Base-by-base conservation (phyloP, 1,284 basidiomycete species). In the Ustilago cynodontis region DNA sequence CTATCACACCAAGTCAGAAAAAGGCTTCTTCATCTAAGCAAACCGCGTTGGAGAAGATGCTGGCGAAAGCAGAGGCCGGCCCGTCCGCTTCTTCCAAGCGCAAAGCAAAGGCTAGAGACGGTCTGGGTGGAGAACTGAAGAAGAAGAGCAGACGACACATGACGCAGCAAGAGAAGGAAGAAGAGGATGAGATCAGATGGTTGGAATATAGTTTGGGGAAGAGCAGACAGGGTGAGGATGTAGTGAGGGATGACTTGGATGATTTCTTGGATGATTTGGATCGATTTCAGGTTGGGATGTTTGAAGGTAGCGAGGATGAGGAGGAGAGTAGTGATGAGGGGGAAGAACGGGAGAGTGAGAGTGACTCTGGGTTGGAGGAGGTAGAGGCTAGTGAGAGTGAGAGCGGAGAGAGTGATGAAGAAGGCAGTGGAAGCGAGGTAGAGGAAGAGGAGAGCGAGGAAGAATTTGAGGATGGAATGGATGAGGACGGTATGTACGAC, bases 181-280 rank as follows among this genome's bases (percentile, higher is more conserved):
- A 86, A 33, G 83, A 85, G 43, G 82, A 86, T 50, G 84, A 86
- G 65, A 86, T 86, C 35, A 65, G 73, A 2, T 86, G 84, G 84
- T 71, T 86, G 9, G 84, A 86, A 49, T 72, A 79, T 28, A 77
- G 82, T 29, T 63, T 86, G 22, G 72, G 71, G 1, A 73, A 72
- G 22, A 61, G 63, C n/a, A 54, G 66, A 13, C 33, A 55, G 14
- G 76, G 70, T 3, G 33, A 66, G 20, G 71, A 71, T 39, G 71
- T 62, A 28, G 76, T 79, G 8, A 55, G 63, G 11, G 82, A 82
- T 51, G 80, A 82, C 52, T 28, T 82, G 50, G 80, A 82, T 45
- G 79, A 73, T 37, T 73, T 84, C 33, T 43, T 84, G 43, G 80
- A 80, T 18, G 81, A 84, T 55, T 58, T 84, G 24, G 79, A 84